Evolutionary conservation across 2,329 filamentous ascomycete genomes (phyloP).

Genomic region (Penicillium sumatraense): DNA sequence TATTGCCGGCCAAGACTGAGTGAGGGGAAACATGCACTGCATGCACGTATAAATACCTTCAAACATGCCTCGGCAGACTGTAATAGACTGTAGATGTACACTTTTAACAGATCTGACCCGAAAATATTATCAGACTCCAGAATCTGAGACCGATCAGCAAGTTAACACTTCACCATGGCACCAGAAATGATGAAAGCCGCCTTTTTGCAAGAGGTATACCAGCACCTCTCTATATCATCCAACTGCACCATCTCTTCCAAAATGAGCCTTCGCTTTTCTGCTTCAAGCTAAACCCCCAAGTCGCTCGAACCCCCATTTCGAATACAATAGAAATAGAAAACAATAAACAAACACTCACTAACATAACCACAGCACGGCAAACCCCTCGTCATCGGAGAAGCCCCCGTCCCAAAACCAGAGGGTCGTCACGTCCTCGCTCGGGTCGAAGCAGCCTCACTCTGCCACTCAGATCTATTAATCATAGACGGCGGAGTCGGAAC

Average conservation of each 20-base stretch:
- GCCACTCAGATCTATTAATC: slow-evolving; percentile 44
- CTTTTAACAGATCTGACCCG: neutral
- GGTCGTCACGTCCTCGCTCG: slow-evolving; percentile 48
- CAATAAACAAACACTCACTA: neutral
- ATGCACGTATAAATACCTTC: too few relatives aligned
- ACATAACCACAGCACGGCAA: neutral
- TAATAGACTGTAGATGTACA: neutral
- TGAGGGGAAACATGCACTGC: too few relatives aligned
- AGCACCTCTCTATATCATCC: neutral
- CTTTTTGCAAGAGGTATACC: slow-evolving; percentile 12
- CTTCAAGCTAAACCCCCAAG: neutral
- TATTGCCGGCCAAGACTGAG: too few relatives aligned
- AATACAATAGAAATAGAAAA: neutral
- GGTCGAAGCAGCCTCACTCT: slow-evolving; percentile 44
- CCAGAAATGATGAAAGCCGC: slow-evolving; percentile 16
- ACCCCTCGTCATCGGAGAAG: slow-evolving; percentile 45
- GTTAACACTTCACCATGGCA: neutral
- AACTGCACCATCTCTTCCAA: neutral
- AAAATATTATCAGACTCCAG: neutral
- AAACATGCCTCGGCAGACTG: too few relatives aligned
- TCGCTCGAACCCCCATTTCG: neutral
- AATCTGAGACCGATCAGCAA: neutral
- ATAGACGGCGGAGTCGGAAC: neutral
- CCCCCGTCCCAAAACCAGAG: slow-evolving; percentile 50
- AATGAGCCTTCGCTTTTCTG: too few relatives aligned